Evolutionary conservation across 2,329 filamentous ascomycete genomes (phyloP), one percentile per base, ranked within the genome.

Genomic region (Aspergillus spinulosporus): DNA sequence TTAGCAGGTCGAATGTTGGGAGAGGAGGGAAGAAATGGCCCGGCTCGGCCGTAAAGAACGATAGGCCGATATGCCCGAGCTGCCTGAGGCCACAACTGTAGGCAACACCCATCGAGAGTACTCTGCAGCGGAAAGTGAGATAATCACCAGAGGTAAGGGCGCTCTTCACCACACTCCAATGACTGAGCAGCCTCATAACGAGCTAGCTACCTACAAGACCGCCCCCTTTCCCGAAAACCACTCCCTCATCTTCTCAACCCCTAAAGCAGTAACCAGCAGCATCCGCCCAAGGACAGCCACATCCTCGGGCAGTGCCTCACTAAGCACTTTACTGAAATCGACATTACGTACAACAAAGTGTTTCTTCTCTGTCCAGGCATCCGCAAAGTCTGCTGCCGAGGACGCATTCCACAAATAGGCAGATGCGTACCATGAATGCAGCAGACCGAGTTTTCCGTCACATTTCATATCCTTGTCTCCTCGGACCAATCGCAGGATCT

Each of bases 371-470:
- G 59, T 56, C 64, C 66, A 71, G 1, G 68, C 67, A 7, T 64
- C 59, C 1, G 65, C 66, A 47, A 70, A 70, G 15, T 69, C 68
- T 21, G 64, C 65, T 3, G 63, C 64, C 47, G 59, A 65, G 5
- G 57, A 54, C 7, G 68, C 62, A 40, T 59, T 64, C 68, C 68
- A 70, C 26, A 70, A 49, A 49, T 66, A 59, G 4, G 66, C 62
- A 1, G 68, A 70, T 8, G 66, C n/a, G 34, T 70, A 70, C 66
- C 66, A 70, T 7, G 63, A 62, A 58, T 68, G 67, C 1, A 63
- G 53, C 1, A 69, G 52, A 0, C 66, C 68, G 9, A 70, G 60
- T 14, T 56, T 63, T 1, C 66, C 60, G 50, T 70, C 68, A 37
- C 68, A 71, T 4, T 50, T n/a, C 6, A 60, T 37, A 14, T 56